Evolutionary conservation across 768 basidiomycete genomes (phyloP), one percentile per base, ranked within the genome.

Genomic region (Panaeolus papilionaceus): DNA sequence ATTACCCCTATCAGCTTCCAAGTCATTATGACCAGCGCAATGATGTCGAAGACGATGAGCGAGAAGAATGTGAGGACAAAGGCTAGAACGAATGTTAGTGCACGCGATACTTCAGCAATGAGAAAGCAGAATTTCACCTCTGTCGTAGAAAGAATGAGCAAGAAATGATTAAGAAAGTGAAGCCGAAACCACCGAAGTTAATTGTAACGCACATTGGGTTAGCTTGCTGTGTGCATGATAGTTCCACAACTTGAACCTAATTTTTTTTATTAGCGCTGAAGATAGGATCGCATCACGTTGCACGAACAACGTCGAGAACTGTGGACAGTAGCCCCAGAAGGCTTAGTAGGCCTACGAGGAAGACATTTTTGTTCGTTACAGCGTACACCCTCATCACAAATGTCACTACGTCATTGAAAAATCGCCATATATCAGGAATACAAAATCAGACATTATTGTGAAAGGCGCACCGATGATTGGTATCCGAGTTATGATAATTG

Each of bases 361-460:
- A 28, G 3, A 33, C 16, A 12, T 16, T 58, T 58, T 16, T 28
- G 1, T 7, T 28, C 12, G 54, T 58, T 4, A 58, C 28, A 14
- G 54, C 54, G 28, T 58, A 58, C 3, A 58, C 54, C 33, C 54
- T 58, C 54, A 58, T 58, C 6, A 58, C 54, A 33, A 58, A 58
- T 16, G 54, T 33, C 33, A 58, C 54, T 58, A 3, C 8, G 14
- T 11, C 4, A 7, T 5, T 12, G 11, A 12, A 33, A 3, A 58
- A 16, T 16, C 5, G 7, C 14, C 2, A 16, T 33, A 9, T 28
- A 58, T 4, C 54, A 58, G 16, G 3, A 51, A 23, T 51, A 23
- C 7, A 20, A 51, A 2, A 2, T 7, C 4, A n/a, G 16, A 6
- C 11, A 16, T 37, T 33, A 33, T 33, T 33, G 33, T 33, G 33